Percentiles rank a stretch among this genome's conserved stretches.
phyloP scores from a whole-genome alignment of 257 asterid genomes.

The Solanum sejunctum region DNA sequence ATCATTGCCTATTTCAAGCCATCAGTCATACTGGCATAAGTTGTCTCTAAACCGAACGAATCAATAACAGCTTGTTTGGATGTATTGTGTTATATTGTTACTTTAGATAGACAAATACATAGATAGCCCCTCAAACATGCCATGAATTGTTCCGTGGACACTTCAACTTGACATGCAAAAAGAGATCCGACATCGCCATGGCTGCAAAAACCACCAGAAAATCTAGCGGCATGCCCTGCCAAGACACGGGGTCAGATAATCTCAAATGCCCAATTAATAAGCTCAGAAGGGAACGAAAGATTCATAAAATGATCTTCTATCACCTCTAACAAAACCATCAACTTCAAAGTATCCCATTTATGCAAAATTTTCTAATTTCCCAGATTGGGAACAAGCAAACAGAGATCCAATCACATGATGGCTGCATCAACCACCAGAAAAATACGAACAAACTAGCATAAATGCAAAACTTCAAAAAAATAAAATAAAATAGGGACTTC shows the following conservation, averaged over 20 bases:
- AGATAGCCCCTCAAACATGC: background rate
- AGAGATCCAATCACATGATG: background rate
- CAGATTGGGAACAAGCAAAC: background rate
- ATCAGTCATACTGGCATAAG: background rate
- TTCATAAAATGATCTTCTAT: background rate
- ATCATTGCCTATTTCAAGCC: background rate
- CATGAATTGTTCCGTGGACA: background rate
- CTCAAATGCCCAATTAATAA: background rate
- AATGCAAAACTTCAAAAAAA: background rate
- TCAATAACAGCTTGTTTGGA: background rate
- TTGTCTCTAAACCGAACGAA: background rate
- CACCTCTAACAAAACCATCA: background rate
- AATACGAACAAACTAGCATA: background rate
- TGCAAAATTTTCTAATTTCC: background rate
- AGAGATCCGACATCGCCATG: background rate
- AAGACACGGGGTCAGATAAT: background rate
- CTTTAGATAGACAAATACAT: background rate
- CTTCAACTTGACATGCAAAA: background rate
- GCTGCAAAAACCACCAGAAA: slow-evolving; percentile 10
- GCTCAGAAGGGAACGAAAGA: background rate
- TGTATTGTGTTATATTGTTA: background rate
- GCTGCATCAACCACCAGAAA: background rate
- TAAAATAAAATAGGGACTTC: background rate
- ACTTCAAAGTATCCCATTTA: background rate
- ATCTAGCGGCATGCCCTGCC: background rate